Base-by-base conservation (phyloP, 306 rosid genomes). In the Vachellia collinsii region DNA sequence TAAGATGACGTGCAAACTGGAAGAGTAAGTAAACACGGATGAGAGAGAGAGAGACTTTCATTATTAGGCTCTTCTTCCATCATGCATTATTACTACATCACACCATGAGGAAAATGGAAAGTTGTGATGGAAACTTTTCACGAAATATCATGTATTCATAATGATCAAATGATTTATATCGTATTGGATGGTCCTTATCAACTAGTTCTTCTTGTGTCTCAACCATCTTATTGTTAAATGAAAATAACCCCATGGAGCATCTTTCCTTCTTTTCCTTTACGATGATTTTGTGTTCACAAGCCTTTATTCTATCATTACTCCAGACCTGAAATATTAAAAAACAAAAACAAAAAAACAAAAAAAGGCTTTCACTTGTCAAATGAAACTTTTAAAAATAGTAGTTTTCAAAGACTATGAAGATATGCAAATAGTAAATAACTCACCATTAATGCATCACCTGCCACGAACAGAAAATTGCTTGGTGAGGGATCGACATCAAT, bases 361-460 rank as follows among this genome's bases (percentile, higher is more conserved):
- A n/a, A 67, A 77, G 7, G 4, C 8, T n/a, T n/a, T 44, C n/a
- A 12, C 11, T 22, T 11, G 23, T 54, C 61, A 54, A 19, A 7
- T 17, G 8, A 54, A 7, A 11, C 0, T 19, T 6, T 0, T 11
- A 11, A 43, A 43, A 22, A 11, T n/a, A n/a, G n/a, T n/a, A 41
- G 20, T 43, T 74, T 11, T 74, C 36, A 4, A 3, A 70, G 36
- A 77, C 62, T 37, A 77, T 77, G 44, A n/a, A 71, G 4, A 3
- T 25, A 16, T n/a, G 72, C 63, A 17, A 80, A 37, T 51, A 46
- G 72, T 51, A 51, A 16, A 51, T 5, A 51, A 51, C 74, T 8
- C 8, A 85, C 88, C 85, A 77, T 56, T 63, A 85, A 81, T 54
- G 80, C 79, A 47, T 85, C 88, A 3, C 83, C 83, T 16, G 85